These are phyloP conservation scores for Apiospora arundinis DNA, from an alignment of 2,329 filamentous ascomycete species.

Conservation along the genomic window DNA sequence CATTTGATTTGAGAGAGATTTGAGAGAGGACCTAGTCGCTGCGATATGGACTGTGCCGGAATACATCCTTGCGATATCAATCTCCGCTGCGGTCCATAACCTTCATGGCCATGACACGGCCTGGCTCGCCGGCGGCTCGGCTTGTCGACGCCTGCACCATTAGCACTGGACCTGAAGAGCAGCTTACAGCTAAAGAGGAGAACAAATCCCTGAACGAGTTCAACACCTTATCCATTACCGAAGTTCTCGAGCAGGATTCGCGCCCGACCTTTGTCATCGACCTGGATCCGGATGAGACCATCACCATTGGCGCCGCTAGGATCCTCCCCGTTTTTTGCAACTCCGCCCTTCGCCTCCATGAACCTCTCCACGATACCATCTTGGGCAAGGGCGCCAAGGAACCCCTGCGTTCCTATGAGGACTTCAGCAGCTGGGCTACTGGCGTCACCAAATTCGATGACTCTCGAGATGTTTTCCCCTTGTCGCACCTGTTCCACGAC, in stretches of 20 bases:
- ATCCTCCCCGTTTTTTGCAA: conserved; percentile 46
- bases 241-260: conserved; percentile 45
- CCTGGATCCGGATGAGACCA: conserved; percentile 43
- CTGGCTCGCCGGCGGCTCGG: background rate
- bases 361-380: conserved; percentile 41
- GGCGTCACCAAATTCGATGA: conserved; percentile 50
- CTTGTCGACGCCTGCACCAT: background rate
- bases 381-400: conserved; percentile 16
- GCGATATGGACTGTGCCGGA: background rate
- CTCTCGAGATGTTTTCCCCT: conserved; percentile 51
- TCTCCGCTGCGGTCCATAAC: background rate
- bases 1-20: background rate
- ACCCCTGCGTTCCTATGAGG: conserved; percentile 35
- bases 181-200: background rate
- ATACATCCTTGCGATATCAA: too few relatives aligned
- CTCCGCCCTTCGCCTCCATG: conserved; percentile 41
- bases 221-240: conserved; percentile 32
- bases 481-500: conserved; percentile 44
- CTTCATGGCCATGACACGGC: background rate
- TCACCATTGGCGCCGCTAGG: conserved; percentile 27
- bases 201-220: conserved; percentile 31
- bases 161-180: background rate
- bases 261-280: conserved; percentile 47
- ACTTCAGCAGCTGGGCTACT: conserved; percentile 50
- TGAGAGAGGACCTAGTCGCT: background rate